These are phyloP conservation scores for Fusarium sp. DNA, from an alignment of 2,329 filamentous ascomycete species.

Conservation along the genomic window DNA sequence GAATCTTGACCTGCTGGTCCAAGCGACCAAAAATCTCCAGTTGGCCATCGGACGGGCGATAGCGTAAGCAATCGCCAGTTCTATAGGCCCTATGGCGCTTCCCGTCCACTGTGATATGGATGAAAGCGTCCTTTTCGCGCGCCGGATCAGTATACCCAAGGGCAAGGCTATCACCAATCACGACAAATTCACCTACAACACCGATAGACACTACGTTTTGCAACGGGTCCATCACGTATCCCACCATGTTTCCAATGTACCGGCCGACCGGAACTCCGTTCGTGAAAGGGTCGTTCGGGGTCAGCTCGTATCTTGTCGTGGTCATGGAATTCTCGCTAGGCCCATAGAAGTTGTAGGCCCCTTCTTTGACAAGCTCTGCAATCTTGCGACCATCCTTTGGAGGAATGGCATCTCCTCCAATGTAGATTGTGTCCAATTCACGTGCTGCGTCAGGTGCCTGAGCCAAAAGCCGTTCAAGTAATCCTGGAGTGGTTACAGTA, in stretches of 20 bases:
- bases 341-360: conserved; percentile 26
- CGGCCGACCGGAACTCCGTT: conserved; percentile 42
- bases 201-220: conserved; percentile 43
- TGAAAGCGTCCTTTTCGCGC: conserved; percentile 30
- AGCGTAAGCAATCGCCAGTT: conserved; percentile 42
- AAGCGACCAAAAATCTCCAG: conserved; percentile 48
- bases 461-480: no score
- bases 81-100: background rate
- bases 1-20: conserved; percentile 46
- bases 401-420: no score
- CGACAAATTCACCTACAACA: conserved; percentile 47
- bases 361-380: background rate
- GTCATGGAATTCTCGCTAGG: conserved; percentile 32
- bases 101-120: conserved; percentile 1
- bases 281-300: background rate
- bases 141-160: conserved; percentile 35
- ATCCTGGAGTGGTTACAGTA: no score
- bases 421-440: no score
- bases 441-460: no score
- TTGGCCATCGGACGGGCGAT: conserved; percentile 41
- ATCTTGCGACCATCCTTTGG: no score
- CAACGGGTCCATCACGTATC: conserved; percentile 43
- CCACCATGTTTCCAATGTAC: conserved; percentile 38
- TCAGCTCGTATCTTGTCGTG: no score
- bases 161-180: conserved; percentile 40